Evolutionary conservation across 345 rosid genomes (phyloP), one percentile per base, ranked within the genome.

Genomic region (Linum lewisii): DNA sequence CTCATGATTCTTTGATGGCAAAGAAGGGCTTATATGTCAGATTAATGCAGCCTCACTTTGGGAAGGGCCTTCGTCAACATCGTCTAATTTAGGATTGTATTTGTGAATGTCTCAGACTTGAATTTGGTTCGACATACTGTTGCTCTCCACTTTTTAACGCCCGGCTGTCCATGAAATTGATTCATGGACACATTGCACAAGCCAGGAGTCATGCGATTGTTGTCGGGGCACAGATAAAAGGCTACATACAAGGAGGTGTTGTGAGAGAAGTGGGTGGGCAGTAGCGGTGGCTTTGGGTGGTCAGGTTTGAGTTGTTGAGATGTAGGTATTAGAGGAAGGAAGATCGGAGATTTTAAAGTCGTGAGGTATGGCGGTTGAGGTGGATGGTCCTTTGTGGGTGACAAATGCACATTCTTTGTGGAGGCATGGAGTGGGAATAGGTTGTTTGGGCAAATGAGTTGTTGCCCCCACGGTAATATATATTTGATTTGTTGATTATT

Each of bases 21-120:
- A 87, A 81, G 78, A 93, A 87, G 29, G 99, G 97, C 20, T 80
- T 94, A 78, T 94, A 94, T 62, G 95, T 84, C 60, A 83, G 96
- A 63, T 79, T 94, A 71, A 90, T 90, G 95, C 99, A 90, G 68
- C 96, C 97, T 60, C 99, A 87, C 78, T 90, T 85, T 22, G 96
- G 90, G 53, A 94, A 87, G 74, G 97, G 99, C 64, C 64, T 94
- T 75, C 88, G 97, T 16, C 99, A 84, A 57, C 96, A 87, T 75
- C 85, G 97, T 29, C 76, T 82, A 24, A 62, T 91, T 54, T 91
- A 84, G 78, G 32, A 16, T 65, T 64, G 55, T 45, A 60, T 58
- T 34, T 75, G 36, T 22, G 7, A 36, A 64, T 59, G 61, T 25
- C 24, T 59, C 66, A 51, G 58, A 63, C 69, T 63, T 67, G n/a